Evolutionary conservation across 176 grass and related monocot species (phyloP), one percentile per base, ranked within the genome.

Genomic region (Echinochloa phyllopogon): DNA sequence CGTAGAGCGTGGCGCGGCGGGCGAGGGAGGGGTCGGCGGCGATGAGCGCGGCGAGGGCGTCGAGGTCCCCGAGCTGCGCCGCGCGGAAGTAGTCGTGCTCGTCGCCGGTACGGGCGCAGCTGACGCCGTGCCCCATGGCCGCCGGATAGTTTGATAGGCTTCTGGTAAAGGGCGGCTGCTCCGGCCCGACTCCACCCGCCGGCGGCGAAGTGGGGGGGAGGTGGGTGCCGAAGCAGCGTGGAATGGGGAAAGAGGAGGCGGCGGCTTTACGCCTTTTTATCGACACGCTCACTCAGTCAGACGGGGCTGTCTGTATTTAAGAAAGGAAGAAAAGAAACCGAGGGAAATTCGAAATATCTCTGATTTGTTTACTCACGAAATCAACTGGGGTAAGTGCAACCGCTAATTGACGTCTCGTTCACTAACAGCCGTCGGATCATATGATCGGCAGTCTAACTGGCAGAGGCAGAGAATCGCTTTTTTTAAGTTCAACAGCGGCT

Each of bases 11-110:
- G 47, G 83, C 40, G 59, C 87, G 89, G 77, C 21, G 75, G 20
- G 88, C 82, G 63, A 98, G 79, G 18, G 85, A 85, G 1, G 64
- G 59, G 47, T 95, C 82, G 21, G 83, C 61, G 76, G 81, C 51
- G 72, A 98, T 82, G 53, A 89, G 85, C 5, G 59, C 45, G n/a
- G 5, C 66, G 8, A 98, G 87, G 56, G 85, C 74, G 70, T 89
- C 85, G 82, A 94, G 56, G 89, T 94, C 87, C 16, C 93, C 93
- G 66, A 87, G 65, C 87, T 95, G 93, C 29, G 90, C 88, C 38
- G 93, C 88, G 60, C 88, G 84, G 89, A 98, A 98, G 87, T 94
- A 92, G 63, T 89, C 89, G 51, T 86, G 88, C 74, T 93, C 93
- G 77, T 89, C 66, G 77, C 84, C 85, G 53, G 92, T 86, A 43